These are phyloP conservation scores for Cnidoscolus chayamansa DNA, from an alignment of 441 rosid genomes.

Conservation along the genomic window DNA sequence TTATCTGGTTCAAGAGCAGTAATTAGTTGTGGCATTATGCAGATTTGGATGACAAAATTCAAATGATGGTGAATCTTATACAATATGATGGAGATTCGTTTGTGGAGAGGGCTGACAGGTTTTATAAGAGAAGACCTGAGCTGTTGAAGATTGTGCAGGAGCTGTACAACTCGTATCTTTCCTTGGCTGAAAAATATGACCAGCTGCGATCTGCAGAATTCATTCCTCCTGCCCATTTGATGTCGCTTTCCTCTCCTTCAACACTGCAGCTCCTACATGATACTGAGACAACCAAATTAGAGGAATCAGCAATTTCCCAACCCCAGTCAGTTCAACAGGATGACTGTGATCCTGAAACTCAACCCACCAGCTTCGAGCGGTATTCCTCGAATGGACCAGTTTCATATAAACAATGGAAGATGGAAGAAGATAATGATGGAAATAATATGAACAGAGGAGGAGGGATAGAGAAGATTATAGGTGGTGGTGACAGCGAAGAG, in stretches of 20 bases:
- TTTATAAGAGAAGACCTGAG: conserved; percentile 48
- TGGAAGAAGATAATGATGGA: conserved; percentile 3
- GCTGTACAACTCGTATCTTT: conserved; percentile 40
- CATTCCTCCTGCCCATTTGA: conserved; percentile 4
- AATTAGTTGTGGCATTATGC: conserved; percentile 12
- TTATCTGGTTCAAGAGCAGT: neutral
- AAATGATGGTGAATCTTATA: conserved; percentile 37
- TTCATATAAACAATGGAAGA: neutral
- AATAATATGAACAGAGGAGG: neutral
- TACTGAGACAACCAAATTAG: neutral
- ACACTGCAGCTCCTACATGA: conserved; percentile 15
- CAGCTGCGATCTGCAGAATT: conserved; percentile 26
- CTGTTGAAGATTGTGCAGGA: conserved; percentile 41
- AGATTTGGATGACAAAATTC: conserved; percentile 52
- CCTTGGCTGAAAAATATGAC: conserved; percentile 45
- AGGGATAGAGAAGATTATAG: neutral
- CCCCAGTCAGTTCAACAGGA: neutral
- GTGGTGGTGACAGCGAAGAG: neutral
- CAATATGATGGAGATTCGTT: conserved; percentile 55
- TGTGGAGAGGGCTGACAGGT: conserved; percentile 54
- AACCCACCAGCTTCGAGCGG: neutral
- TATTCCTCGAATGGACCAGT: neutral
- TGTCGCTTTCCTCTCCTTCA: conserved; percentile 13
- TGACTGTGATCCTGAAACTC: neutral
- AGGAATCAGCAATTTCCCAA: conserved; percentile 2